Conservation (phyloP, 1,139 yeast genomes). For the Geotrichum phurueaensis region DNA sequence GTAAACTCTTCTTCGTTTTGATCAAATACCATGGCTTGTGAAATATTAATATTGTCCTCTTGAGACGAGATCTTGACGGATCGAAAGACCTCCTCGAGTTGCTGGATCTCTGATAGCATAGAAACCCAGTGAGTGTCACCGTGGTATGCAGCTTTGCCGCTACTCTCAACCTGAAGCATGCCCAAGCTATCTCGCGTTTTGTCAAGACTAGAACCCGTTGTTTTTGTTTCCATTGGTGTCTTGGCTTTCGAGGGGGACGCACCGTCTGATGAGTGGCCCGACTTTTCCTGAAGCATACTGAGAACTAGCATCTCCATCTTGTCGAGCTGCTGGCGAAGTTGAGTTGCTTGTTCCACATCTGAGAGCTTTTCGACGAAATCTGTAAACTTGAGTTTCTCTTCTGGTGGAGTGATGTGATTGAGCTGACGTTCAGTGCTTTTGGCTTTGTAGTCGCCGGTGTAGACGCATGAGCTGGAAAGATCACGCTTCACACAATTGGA, state of each 20-base stretch:
- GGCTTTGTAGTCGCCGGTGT: constrained; percentile 17
- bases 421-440: not conserved
- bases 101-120: constrained; percentile 29
- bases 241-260: constrained; percentile 11
- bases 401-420: not conserved
- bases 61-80: not conserved
- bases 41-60: constrained; percentile 3
- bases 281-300: constrained; percentile 22
- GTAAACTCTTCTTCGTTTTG: not conserved
- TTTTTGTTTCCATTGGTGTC: constrained; percentile 17
- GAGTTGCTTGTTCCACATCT: constrained; percentile 15
- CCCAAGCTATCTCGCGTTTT: constrained; percentile 23
- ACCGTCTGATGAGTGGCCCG: not conserved
- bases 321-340: constrained; percentile 29
- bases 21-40: constrained; percentile 9
- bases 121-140: constrained; percentile 38
- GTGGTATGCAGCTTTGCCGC: constrained; percentile 34
- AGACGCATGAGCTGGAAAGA: constrained; percentile 26
- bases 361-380: not conserved
- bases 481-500: constrained; percentile 31
- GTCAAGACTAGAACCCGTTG: not conserved
- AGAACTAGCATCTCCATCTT: constrained; percentile 31
- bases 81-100: constrained; percentile 4
- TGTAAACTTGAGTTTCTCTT: not conserved
- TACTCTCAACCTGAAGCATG: constrained; percentile 32